Base-by-base conservation (phyloP, 345 rosid genomes). In the Cardamine resedifolia region DNA sequence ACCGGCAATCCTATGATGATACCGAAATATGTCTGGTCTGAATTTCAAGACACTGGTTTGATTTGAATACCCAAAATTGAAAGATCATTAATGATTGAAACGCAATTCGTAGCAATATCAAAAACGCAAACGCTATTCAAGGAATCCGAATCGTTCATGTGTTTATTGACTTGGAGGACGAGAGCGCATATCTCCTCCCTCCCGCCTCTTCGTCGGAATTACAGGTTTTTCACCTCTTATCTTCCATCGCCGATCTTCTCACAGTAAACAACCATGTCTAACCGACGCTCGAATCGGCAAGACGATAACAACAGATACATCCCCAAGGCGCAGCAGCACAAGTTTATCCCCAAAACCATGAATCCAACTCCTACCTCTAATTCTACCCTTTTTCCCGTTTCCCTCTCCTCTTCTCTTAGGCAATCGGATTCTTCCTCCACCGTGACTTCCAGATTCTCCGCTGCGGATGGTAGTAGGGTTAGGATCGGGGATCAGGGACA, bases 391-490 rank as follows among this genome's bases (percentile, higher is more conserved):
- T 68, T 39, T 36, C 84, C 85, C 15, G 79, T 81, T 57, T 77
- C 85, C 11, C 87, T 88, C 61, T 88, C 95, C 2, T 56, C 69
- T 67, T 87, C 96, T 34, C 91, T 91, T 49, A 77, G 97, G 38
- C 78, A 81, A 58, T 80, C 89, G 23, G 77, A 81, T 72, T 82
- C 77, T 3, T 58, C 70, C 33, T 39, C 73, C 1, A 47, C 76
- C 1, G 28, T 62, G 16, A 60, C 81, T 16, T 48, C 72, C 28
- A 48, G 63, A n/a, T 39, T 24, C 72, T 70, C 73, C 47, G 77
- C 56, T 9, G 23, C 84, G 4, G 72, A 73, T 33, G 50, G 66
- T 23, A 50, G 78, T 48, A 68, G 85, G 71, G 79, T 80, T 34
- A 82, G 79, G 58, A 81, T 82, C 45, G 89, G 81, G 1, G 84